Base-by-base conservation (phyloP, 176 grass and related monocot genomes). In the Oryza meyeriana region DNA sequence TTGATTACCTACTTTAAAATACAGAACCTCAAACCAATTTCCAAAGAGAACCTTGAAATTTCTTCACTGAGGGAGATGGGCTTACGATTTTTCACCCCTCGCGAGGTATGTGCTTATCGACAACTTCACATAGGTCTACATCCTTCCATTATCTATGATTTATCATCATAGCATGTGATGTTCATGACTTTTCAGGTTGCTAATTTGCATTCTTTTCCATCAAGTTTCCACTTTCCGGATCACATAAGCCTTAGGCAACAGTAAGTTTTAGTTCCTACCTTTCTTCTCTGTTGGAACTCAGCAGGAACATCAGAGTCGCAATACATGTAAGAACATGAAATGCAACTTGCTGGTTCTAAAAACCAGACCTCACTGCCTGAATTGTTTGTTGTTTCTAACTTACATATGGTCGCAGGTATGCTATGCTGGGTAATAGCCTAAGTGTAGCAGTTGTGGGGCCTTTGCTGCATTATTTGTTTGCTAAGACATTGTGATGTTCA, bases 151-250 rank as follows among this genome's bases (percentile, higher is more conserved):
- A 16, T 25, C 17, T 65, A 61, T 68, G 11, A 64, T 62, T 79
- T 81, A 77, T 6, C 55, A 22, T 10, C 55, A 59, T 25, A 25
- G 40, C 66, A 64, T 69, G 3, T 41, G 16, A 26, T 63, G 42
- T 81, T 85, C 4, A 75, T 86, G 9, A 59, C 61, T 94, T 88
- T 91, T 86, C 87, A 98, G 95, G 95, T 95, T 26, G 92, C 92
- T 55, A 98, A 98, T 93, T 83, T 98, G 72, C 95, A 98, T 83
- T 93, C 85, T 59, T 95, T 98, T 75, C 95, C 95, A n/a, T 59
- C 31, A 48, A 87, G 85, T 86, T 95, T 95, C 79, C 30, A 61
- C 55, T 98, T 98, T 78, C 95, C 90, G 12, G 66, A 79, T 75
- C 79, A 83, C 64, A 84, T 91, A 78, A 78, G 84, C 68, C 81